Evolutionary conservation across 306 rosid genomes (phyloP).

Genomic region (Erythrophleum fordii): DNA sequence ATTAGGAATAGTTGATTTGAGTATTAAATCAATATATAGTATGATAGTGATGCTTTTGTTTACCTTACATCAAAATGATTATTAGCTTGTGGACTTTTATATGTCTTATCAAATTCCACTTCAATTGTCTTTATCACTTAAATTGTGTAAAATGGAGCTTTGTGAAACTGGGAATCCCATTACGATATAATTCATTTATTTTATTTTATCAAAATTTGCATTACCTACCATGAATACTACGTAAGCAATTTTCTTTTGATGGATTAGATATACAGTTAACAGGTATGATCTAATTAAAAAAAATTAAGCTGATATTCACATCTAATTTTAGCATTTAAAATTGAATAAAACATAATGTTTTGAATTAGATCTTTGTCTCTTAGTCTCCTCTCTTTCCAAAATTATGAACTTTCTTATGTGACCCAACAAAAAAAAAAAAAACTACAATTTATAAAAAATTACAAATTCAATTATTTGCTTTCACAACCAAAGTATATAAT

Average conservation of each 20-base stretch:
- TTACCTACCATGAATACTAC: not conserved
- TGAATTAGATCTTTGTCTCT: not conserved
- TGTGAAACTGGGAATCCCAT: not conserved
- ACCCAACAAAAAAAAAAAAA: too few species aligned
- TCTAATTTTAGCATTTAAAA: not conserved
- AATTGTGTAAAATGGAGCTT: not conserved
- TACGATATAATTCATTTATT: not conserved
- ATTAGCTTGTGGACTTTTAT: not conserved
- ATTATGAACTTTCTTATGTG: too few species aligned
- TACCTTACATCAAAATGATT: not conserved
- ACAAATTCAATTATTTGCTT: not conserved
- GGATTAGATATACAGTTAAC: too few species aligned
- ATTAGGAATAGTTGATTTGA: not conserved
- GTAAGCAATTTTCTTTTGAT: too few species aligned
- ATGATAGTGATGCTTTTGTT: not conserved
- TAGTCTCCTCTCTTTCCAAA: too few species aligned
- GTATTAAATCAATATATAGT: not conserved
- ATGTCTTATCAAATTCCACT: slow-evolving; percentile 2
- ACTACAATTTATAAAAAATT: too few species aligned
- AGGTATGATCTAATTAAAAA: not conserved
- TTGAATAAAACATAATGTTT: not conserved
- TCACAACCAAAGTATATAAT: not conserved
- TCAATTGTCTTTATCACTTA: slow-evolving; percentile 5
- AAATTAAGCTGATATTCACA: not conserved
- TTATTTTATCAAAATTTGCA: not conserved